Percentiles rank a stretch among this genome's conserved stretches.
Evolutionary conservation across 2,329 filamentous ascomycete genomes (phyloP).

Genomic region (Cadophora gregata): DNA sequence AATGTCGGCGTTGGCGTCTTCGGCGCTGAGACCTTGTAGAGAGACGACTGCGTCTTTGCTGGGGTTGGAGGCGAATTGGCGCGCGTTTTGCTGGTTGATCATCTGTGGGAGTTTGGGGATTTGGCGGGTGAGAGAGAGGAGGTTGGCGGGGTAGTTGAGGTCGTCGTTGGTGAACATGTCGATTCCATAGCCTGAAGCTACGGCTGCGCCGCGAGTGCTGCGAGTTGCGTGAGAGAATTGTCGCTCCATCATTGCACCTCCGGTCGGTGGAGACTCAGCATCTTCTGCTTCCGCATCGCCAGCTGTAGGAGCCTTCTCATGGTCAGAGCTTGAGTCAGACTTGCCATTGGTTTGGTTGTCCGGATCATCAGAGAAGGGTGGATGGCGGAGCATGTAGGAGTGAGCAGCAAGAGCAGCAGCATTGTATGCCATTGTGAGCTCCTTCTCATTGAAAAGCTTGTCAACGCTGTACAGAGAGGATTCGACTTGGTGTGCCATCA

Average conservation of each 20-base stretch:
- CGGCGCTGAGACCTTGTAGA: constrained; percentile 30
- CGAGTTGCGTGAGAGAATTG: constrained; percentile 68
- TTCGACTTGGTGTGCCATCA: constrained; percentile 57
- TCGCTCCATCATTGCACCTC: constrained; percentile 65
- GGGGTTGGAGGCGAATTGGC: constrained; percentile 17
- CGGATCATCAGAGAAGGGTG: constrained; percentile 35
- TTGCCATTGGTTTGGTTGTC: constrained; percentile 52
- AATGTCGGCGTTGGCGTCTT: constrained; percentile 41
- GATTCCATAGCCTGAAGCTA: constrained; percentile 58
- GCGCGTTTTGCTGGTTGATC: constrained; percentile 16
- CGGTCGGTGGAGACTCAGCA: constrained; percentile 54
- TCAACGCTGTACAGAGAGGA: constrained; percentile 68
- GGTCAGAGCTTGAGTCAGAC: constrained; percentile 47
- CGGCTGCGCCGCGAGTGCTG: constrained; percentile 61
- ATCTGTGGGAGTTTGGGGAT: constrained; percentile 43
- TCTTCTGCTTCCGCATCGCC: constrained; percentile 58
- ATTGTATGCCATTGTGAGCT: constrained; percentile 70
- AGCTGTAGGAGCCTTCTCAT: constrained; percentile 55
- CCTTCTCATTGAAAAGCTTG: constrained; percentile 74
- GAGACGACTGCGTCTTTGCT: constrained; percentile 29
- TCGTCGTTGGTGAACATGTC: constrained; percentile 65
- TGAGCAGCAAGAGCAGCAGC: constrained; percentile 66
- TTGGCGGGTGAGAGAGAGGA: constrained; percentile 46
- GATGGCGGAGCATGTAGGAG: constrained; percentile 64
- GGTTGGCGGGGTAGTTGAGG: constrained; percentile 63